These are phyloP conservation scores for Candida chilensis DNA, from an alignment of 805 yeast species.

Conservation along the genomic window DNA sequence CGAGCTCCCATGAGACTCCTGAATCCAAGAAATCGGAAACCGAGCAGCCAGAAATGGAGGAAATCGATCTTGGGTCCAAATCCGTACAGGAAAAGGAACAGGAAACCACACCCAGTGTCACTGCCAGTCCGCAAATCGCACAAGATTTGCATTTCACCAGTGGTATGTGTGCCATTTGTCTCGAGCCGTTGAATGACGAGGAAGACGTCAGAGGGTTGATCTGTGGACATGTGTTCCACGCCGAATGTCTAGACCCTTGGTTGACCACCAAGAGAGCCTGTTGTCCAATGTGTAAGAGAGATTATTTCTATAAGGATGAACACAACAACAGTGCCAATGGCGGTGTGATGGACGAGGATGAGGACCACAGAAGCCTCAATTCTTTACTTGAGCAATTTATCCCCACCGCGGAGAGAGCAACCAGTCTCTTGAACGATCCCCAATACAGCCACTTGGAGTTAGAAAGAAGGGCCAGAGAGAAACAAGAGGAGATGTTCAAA, in stretches of 20 bases:
- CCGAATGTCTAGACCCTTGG: conserved; percentile 79
- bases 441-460: conserved; percentile 21
- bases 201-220: conserved; percentile 64
- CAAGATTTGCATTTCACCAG: conserved; percentile 42
- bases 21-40: no score
- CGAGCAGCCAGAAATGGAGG: no score
- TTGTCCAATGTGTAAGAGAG: conserved; percentile 78
- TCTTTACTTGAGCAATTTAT: conserved; percentile 25
- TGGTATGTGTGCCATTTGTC: conserved; percentile 73
- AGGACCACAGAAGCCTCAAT: conserved; percentile 17
- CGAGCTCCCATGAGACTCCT: no score
- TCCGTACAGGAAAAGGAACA: background rate
- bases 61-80: no score
- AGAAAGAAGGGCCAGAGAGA: conserved; percentile 32
- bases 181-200: conserved; percentile 53
- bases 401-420: conserved; percentile 31
- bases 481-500: conserved; percentile 19
- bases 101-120: background rate
- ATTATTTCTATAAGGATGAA: conserved; percentile 38
- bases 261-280: conserved; percentile 63
- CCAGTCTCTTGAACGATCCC: conserved; percentile 26
- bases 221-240: conserved; percentile 80
- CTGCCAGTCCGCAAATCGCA: no score
- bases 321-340: conserved; percentile 3
- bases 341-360: conserved; percentile 27